Evolutionary conservation across 148 eudicot genomes (phyloP), one percentile per base, ranked within the genome.

Genomic region (Silene latifolia): DNA sequence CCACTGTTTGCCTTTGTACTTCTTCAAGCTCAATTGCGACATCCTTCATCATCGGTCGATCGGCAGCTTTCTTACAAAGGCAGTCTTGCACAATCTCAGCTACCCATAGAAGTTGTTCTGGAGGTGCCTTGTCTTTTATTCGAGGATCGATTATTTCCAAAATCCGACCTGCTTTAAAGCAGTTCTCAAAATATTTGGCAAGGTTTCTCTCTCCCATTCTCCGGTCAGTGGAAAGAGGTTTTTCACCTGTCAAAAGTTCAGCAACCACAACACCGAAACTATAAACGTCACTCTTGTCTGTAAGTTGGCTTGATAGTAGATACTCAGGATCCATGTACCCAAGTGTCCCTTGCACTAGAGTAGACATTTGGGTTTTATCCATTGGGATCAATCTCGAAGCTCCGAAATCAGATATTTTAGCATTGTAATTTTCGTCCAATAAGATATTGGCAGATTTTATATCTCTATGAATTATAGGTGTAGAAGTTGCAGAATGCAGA

Each of bases 41-140:
- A 46, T 80, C 76, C 35, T 42, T 80, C 80, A 80, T 80, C 51
- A 62, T 72, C n/a, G 83, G 83, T 69, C 83, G 62, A 32, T 76
- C 66, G 11, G 20, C 79, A 1, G 78, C 83, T 39, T 80, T 80
- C 13, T 15, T 23, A 66, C 57, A 71, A 27, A 80, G 64, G 71
- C 84, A 81, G 56, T 48, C 20, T 14, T 63, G 63, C 7, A 76
- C 61, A 54, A 78, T 74, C 44, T 39, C 44, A 7, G 44, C 44
- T 6, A 39, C 44, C 44, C 44, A 39, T 7, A 39, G 44, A 39
- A 39, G 44, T 39, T 39, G 44, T 39, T 39, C 44, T 1, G 44
- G 44, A 39, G 44, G 18, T 5, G 72, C 84, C 21, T 78, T 81
- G 5, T 78, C 44, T 20, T 53, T n/a, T 18, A 78, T 42, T 63